Evolutionary conservation across 2,329 filamentous ascomycete genomes (phyloP).

Genomic region (Pyrenophora tritici-repentis): DNA sequence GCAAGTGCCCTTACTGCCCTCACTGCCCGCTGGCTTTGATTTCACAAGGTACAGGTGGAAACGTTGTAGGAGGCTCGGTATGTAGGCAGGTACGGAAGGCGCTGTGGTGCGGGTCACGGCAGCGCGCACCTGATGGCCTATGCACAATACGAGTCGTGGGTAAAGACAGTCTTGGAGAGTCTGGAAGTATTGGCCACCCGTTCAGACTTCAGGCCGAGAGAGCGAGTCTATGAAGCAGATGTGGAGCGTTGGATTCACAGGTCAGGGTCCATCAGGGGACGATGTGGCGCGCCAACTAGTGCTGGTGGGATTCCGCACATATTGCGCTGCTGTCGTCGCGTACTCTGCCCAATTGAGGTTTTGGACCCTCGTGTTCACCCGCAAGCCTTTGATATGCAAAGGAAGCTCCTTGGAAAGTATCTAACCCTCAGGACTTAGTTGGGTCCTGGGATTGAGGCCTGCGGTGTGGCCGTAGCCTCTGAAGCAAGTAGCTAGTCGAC

Average conservation of each 20-base stretch:
- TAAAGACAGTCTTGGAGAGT: conserved; percentile 11
- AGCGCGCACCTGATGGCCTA: conserved; percentile 13
- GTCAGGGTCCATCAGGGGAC: conserved; percentile 19
- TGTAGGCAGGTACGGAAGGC: conserved; percentile 10
- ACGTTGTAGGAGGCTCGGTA: conserved; percentile 17
- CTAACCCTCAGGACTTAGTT: conserved; percentile 1
- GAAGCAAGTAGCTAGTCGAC: not conserved
- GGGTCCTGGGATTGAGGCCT: conserved; percentile 2
- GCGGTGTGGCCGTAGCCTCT: conserved; percentile 1
- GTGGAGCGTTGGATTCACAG: conserved; percentile 17
- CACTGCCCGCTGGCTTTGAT: conserved; percentile 21
- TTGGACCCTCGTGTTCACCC: conserved; percentile 14
- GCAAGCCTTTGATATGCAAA: conserved; percentile 9
- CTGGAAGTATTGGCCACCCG: conserved; percentile 12
- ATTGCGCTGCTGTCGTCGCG: conserved; percentile 13
- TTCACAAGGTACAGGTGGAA: conserved; percentile 17
- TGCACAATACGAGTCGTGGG: conserved; percentile 15
- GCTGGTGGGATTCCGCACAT: conserved; percentile 13
- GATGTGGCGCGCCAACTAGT: conserved; percentile 14
- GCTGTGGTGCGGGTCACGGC: conserved; percentile 12
- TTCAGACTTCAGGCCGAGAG: conserved; percentile 13
- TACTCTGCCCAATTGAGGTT: conserved; percentile 11
- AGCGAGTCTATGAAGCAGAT: conserved; percentile 11
- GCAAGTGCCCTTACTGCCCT: conserved; percentile 30
- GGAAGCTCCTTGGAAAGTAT: not conserved